Evolutionary conservation across 352 stramenopile species (phyloP).

Genomic region (Phytopythium boreale): DNA sequence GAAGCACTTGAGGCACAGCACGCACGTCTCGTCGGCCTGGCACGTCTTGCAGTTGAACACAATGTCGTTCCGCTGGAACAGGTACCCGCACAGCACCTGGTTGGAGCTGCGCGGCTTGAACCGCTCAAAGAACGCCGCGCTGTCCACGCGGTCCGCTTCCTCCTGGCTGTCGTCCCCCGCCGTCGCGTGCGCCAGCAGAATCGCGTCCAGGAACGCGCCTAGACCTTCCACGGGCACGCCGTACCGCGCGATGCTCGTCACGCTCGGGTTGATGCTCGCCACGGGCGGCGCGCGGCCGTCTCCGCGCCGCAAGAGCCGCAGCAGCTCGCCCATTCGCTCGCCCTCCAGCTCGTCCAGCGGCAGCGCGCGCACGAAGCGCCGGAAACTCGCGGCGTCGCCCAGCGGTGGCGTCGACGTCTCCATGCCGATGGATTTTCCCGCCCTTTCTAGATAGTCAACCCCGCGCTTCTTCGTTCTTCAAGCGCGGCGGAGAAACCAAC

Average conservation of each 20-base stretch:
- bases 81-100: conserved; percentile 90
- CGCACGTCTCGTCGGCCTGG: conserved; percentile 96
- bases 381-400: conserved; percentile 11
- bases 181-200: conserved; percentile 38
- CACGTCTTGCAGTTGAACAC: conserved; percentile 99
- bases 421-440: background rate
- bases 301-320: conserved; percentile 19
- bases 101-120: conserved; percentile 55
- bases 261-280: conserved; percentile 6
- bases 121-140: conserved; percentile 53
- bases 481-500: no score
- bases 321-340: conserved; percentile 18
- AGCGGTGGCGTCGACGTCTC: conserved; percentile 1
- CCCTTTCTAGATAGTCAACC: background rate
- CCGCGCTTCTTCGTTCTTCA: background rate
- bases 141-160: conserved; percentile 22
- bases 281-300: background rate
- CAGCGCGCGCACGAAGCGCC: conserved; percentile 20
- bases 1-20: conserved; percentile 97
- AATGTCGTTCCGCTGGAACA: conserved; percentile 97
- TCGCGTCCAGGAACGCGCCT: conserved; percentile 40
- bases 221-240: conserved; percentile 28
- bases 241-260: background rate
- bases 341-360: conserved; percentile 6
- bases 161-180: conserved; percentile 5